phyloP scores from a whole-genome alignment of 768 basidiomycete genomes.

The Megacollybia marginata region DNA sequence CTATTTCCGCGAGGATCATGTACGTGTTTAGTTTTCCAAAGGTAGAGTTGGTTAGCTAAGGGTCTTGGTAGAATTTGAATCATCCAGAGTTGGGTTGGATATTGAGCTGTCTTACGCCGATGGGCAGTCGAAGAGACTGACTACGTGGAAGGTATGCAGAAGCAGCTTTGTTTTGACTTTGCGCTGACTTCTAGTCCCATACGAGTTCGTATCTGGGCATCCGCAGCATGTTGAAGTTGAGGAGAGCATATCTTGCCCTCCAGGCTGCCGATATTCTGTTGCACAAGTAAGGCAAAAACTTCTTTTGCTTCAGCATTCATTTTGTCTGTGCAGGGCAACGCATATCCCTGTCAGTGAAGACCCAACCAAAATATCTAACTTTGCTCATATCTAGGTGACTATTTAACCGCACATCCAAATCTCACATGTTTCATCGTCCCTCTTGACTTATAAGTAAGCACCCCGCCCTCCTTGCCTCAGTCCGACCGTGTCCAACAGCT shows the following conservation, averaged over 20 bases:
- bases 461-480: slow-evolving; percentile 16
- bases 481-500: slow-evolving; percentile 35
- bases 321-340: slow-evolving; percentile 53
- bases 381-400: slow-evolving; percentile 74
- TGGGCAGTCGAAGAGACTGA: slow-evolving; percentile 85
- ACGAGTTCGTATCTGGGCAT: slow-evolving; percentile 62
- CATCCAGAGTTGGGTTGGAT: slow-evolving; percentile 93
- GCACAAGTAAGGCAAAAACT: slow-evolving; percentile 51
- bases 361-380: slow-evolving; percentile 94
- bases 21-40: slow-evolving; percentile 24
- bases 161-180: slow-evolving; percentile 37
- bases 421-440: slow-evolving; percentile 64
- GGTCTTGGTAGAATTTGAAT: slow-evolving; percentile 53
- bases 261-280: slow-evolving; percentile 90
- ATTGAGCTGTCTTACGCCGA: slow-evolving; percentile 73
- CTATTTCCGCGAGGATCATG: slow-evolving; percentile 82
- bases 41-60: neutral
- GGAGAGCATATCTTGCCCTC: slow-evolving; percentile 87
- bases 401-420: slow-evolving; percentile 68
- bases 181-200: slow-evolving; percentile 31
- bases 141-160: slow-evolving; percentile 85
- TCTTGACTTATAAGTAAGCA: slow-evolving; percentile 58
- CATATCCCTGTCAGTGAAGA: slow-evolving; percentile 97
- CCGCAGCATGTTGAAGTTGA: slow-evolving; percentile 70
- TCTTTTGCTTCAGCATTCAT: neutral